Evolutionary conservation across 2,329 filamentous ascomycete species (phyloP), one percentile per base, ranked within the genome.

Genomic region (Exophiala aquamarina): DNA sequence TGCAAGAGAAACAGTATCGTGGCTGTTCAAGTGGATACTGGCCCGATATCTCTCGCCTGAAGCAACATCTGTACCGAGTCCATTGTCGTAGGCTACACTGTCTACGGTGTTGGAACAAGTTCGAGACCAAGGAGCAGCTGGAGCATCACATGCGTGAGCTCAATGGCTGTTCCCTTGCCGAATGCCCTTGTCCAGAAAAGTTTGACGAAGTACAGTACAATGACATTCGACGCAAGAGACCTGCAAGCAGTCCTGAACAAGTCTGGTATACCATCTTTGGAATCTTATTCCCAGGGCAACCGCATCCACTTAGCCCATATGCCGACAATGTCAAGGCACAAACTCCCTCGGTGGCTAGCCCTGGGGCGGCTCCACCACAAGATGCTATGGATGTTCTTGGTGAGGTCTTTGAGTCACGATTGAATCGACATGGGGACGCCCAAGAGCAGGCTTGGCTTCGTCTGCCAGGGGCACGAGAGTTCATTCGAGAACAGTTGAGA

Each of bases 51-150:
- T 58, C 57, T 28, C 48, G 57, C 18, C 49, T 59, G 17, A 59
- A 59, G 45, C 57, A 59, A 34, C 57, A 59, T 42, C 45, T 59
- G 6, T 56, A 58, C 23, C 55, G 57, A 11, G 51, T 59, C n/a
- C 57, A 59, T 39, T 54, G 44, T 48, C 51, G 51, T 13, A 18
- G 38, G 4, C 35, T 44, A 21, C 49, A 55, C 20, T 59, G 57
- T 31, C 29, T 31, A 15, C 43, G 50, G 8, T 59, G 57, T 33
- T 59, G 44, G 31, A 41, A 37, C 13, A 39, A 37, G 13, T 59
- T 59, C 23, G 40, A 50, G 3, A 19, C 32, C 13, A 49, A 45
- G 8, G 55, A 55, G 9, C 34, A 47, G 19, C 38, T 58, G 20
- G 44, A 56, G 10, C 29, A 42, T 20, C 57, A 59, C 35, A 13